phyloP scores from a whole-genome alignment of 2,329 filamentous ascomycete genomes.

The Pestalotiopsis sp. region DNA sequence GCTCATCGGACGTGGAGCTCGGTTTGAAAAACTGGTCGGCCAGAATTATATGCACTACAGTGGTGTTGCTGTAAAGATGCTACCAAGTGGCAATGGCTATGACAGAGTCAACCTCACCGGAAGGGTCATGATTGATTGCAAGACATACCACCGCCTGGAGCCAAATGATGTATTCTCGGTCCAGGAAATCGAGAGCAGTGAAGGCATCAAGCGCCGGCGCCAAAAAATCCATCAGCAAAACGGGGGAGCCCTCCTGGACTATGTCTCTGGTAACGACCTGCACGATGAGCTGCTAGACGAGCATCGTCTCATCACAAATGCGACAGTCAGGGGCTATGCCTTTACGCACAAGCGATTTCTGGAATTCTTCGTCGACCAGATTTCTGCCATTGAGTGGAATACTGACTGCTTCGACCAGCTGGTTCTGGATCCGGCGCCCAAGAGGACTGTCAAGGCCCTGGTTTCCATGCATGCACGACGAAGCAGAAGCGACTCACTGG shows the following conservation, averaged over 20 bases:
- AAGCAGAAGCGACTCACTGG: slow-evolving; percentile 17
- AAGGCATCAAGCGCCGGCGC: slow-evolving; percentile 18
- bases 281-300: slow-evolving; percentile 27
- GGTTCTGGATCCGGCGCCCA: slow-evolving; percentile 18
- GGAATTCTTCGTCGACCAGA: slow-evolving; percentile 21
- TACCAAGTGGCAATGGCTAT: slow-evolving; percentile 17
- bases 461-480: slow-evolving; percentile 18
- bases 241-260: slow-evolving; percentile 17
- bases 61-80: slow-evolving; percentile 25
- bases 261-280: slow-evolving; percentile 20
- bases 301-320: slow-evolving; percentile 23
- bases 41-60: slow-evolving; percentile 35
- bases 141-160: slow-evolving; percentile 32
- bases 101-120: slow-evolving; percentile 28
- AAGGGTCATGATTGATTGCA: slow-evolving; percentile 36
- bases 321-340: slow-evolving; percentile 30
- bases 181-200: slow-evolving; percentile 15
- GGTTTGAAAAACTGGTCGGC: slow-evolving; percentile 32
- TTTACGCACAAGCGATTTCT: slow-evolving; percentile 32
- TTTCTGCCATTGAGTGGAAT: slow-evolving; percentile 20
- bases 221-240: slow-evolving; percentile 6
- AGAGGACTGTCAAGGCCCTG: slow-evolving; percentile 21
- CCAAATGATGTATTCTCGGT: slow-evolving; percentile 26
- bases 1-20: slow-evolving; percentile 30
- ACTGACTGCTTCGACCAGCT: slow-evolving; percentile 21